Conservation (phyloP, 768 basidiomycete genomes). For the Tricholoma terreum region DNA sequence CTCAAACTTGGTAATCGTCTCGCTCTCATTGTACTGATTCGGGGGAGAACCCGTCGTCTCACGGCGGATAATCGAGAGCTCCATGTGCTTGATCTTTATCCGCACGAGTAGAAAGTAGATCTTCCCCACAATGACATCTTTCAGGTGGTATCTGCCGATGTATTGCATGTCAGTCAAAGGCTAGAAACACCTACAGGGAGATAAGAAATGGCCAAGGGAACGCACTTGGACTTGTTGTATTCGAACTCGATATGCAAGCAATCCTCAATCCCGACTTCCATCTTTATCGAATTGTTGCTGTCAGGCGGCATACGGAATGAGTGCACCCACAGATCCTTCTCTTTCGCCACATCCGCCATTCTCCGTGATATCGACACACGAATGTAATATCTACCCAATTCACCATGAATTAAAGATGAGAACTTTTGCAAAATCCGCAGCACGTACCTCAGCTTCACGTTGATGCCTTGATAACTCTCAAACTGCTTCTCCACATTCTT, state of each 20-base stretch:
- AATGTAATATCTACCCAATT: constrained; percentile 72
- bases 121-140: constrained; percentile 99
- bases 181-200: background rate
- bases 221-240: constrained; percentile 98
- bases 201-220: constrained; percentile 15
- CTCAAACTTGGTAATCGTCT: constrained; percentile 99
- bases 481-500: constrained; percentile 99
- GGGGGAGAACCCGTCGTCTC: constrained; percentile 97
- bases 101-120: constrained; percentile 98
- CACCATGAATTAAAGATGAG: constrained; percentile 8
- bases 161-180: background rate
- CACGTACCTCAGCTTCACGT: constrained; percentile 89
- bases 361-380: constrained; percentile 87
- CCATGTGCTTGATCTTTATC: constrained; percentile 99
- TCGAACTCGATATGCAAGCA: constrained; percentile 99
- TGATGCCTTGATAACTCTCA: constrained; percentile 97
- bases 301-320: constrained; percentile 99
- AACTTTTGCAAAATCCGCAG: background rate
- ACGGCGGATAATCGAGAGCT: constrained; percentile 93
- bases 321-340: constrained; percentile 96
- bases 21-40: constrained; percentile 99
- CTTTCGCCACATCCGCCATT: constrained; percentile 91
- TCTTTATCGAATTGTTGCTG: constrained; percentile 97
- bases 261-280: constrained; percentile 99
- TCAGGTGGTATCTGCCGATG: constrained; percentile 85